Base-by-base conservation (phyloP, 768 basidiomycete species). In the Hypsizygus marmoreus region DNA sequence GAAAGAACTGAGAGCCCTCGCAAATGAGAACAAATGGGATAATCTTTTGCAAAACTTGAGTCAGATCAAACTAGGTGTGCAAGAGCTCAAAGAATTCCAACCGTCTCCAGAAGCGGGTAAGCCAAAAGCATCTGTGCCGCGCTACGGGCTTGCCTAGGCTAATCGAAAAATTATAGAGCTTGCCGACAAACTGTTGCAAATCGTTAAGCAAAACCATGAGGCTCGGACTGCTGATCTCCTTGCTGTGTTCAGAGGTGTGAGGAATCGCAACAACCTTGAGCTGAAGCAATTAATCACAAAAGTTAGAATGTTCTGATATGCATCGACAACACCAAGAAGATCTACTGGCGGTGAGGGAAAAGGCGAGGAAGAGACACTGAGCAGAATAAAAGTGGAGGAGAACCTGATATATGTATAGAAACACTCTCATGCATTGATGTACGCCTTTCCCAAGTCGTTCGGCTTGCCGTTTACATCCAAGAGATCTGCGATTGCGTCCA, bases 391-490 rank as follows among this genome's bases (percentile, higher is more conserved):
- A n/a, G n/a, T n/a, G n/a, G n/a, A n/a, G n/a, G n/a, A n/a, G n/a
- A n/a, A n/a, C n/a, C n/a, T n/a, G n/a, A n/a, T n/a, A 40, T 23
- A 40, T 24, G 25, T 26, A 40, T 9, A 4, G 14, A 43, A 5
- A 43, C 32, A 31, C n/a, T 43, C 5, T 43, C 36, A 43, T 11
- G 33, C 24, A 10, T 29, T 59, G 22, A 60, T 43, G 17, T 60
- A 60, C 19, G 45, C 47, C 33, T 45, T 41, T 16, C 58, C 59
- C 6, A 58, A 25, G 12, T 44, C 51, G 46, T 58, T 60, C 8
- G 58, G 50, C 16, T 56, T 53, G 6, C 59, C 59, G 16, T 51
- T 54, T 14, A 40, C 51, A 34, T 60, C 54, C 14, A 60, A 43
- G 13, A 60, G 52, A 37, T 47, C 59, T 58, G 32, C 9, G 20